Conservation (phyloP, 306 rosid species). For the Luffa acutangula region DNA sequence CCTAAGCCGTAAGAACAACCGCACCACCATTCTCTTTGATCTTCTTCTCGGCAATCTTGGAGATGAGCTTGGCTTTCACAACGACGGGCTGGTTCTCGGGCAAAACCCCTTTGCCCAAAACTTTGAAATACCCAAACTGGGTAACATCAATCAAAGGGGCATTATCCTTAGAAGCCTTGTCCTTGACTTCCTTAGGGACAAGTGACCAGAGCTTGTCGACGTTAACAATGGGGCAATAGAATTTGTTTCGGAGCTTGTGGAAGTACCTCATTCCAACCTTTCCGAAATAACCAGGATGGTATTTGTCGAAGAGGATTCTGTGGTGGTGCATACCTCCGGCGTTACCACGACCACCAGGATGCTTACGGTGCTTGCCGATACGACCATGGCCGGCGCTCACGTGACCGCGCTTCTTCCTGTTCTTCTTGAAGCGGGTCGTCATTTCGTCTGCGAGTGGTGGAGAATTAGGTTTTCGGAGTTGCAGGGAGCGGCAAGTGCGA, state of each 20-base stretch:
- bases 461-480: neutral
- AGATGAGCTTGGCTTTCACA: slow-evolving; percentile 59
- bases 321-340: slow-evolving; percentile 88
- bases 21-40: slow-evolving; percentile 75
- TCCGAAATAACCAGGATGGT: slow-evolving; percentile 72
- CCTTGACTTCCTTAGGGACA: slow-evolving; percentile 50
- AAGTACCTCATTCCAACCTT: slow-evolving; percentile 76
- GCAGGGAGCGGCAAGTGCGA: slow-evolving; percentile 13
- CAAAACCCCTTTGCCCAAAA: slow-evolving; percentile 59
- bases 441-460: slow-evolving; percentile 10
- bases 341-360: slow-evolving; percentile 70
- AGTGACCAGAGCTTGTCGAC: slow-evolving; percentile 72
- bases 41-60: slow-evolving; percentile 73
- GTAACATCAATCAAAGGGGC: slow-evolving; percentile 56
- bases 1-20: slow-evolving; percentile 60
- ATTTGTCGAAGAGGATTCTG: slow-evolving; percentile 74
- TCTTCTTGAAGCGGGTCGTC: slow-evolving; percentile 72
- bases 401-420: slow-evolving; percentile 79
- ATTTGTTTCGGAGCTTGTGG: slow-evolving; percentile 66
- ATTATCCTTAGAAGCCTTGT: slow-evolving; percentile 38
- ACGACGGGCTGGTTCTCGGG: slow-evolving; percentile 54
- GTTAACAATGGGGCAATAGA: slow-evolving; percentile 55
- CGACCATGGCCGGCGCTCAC: slow-evolving; percentile 82
- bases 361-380: slow-evolving; percentile 67
- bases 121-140: slow-evolving; percentile 60